A percentile compares a stretch with the other conserved stretches of the same genome.
Evolutionary conservation across 1,284 basidiomycete species (phyloP).

Genomic region (Puccinia coronata): DNA sequence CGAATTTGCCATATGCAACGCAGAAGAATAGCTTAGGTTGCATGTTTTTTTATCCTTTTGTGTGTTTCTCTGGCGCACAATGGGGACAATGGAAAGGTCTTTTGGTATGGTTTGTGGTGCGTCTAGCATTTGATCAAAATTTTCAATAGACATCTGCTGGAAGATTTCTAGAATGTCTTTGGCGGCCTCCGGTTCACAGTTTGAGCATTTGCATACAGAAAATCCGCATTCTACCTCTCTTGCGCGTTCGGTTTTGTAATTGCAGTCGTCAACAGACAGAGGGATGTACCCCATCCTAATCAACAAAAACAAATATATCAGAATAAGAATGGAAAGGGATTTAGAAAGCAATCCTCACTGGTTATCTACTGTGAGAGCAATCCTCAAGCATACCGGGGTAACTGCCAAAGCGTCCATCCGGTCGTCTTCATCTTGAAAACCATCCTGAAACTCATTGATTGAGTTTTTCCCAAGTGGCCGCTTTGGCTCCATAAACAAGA

Average conservation of each 20-base stretch:
- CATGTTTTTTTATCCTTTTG: too few relatives aligned
- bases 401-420: conserved; percentile 4
- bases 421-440: background rate
- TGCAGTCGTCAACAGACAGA: background rate
- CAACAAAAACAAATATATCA: too few relatives aligned
- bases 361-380: background rate
- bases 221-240: background rate
- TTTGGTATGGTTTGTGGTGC: too few relatives aligned
- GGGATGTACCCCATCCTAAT: background rate
- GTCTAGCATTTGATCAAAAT: background rate
- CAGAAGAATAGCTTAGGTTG: background rate
- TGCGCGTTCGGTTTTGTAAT: background rate
- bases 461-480: background rate
- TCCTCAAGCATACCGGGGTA: background rate
- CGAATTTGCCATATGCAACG: background rate
- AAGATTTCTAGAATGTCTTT: background rate
- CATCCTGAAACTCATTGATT: background rate
- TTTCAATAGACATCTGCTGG: background rate
- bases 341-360: too few relatives aligned
- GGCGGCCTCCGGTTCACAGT: background rate
- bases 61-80: too few relatives aligned
- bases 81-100: too few relatives aligned
- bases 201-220: background rate
- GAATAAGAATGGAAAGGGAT: too few relatives aligned
- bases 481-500: background rate